phyloP scores from a whole-genome alignment of 2,329 filamentous ascomycete genomes.

The Cladophialophora chaetospira region DNA sequence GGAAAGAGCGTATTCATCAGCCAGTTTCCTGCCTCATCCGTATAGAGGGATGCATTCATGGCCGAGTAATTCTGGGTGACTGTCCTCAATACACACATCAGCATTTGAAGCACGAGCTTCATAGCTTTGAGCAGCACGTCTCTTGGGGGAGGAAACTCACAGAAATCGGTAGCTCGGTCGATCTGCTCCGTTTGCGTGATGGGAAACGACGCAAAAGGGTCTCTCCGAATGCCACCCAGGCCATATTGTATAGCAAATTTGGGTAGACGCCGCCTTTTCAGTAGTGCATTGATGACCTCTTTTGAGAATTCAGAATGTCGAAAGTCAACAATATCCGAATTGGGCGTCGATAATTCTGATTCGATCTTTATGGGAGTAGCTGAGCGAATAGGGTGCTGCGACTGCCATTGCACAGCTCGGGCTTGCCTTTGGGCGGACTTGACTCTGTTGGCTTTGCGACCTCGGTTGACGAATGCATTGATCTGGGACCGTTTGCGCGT shows the following conservation, averaged over 20 bases:
- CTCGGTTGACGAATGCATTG: constrained; percentile 8
- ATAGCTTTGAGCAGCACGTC: background rate
- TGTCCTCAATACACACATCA: background rate
- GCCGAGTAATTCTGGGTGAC: constrained; percentile 1
- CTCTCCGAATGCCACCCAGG: background rate
- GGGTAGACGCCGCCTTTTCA: background rate
- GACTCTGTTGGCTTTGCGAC: constrained; percentile 3
- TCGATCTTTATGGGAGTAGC: background rate
- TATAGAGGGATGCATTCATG: constrained; percentile 6
- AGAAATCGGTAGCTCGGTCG: constrained; percentile 8
- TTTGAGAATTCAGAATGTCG: background rate
- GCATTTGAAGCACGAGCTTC: background rate
- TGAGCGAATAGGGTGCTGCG: background rate
- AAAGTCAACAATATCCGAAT: background rate
- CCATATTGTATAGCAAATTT: background rate
- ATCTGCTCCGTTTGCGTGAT: constrained; percentile 1
- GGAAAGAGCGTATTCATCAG: constrained; percentile 1
- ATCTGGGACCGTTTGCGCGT: constrained; percentile 9
- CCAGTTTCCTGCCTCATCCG: constrained; percentile 6
- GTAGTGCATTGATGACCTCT: background rate
- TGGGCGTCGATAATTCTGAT: background rate
- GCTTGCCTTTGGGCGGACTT: background rate
- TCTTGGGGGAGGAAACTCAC: constrained; percentile 5
- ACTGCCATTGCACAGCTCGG: background rate
- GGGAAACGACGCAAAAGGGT: constrained; percentile 7